Percentiles rank a stretch among this genome's conserved stretches.
phyloP scores from a whole-genome alignment of 2,329 filamentous ascomycete genomes.

The Ophiostoma novo-ulmi region DNA sequence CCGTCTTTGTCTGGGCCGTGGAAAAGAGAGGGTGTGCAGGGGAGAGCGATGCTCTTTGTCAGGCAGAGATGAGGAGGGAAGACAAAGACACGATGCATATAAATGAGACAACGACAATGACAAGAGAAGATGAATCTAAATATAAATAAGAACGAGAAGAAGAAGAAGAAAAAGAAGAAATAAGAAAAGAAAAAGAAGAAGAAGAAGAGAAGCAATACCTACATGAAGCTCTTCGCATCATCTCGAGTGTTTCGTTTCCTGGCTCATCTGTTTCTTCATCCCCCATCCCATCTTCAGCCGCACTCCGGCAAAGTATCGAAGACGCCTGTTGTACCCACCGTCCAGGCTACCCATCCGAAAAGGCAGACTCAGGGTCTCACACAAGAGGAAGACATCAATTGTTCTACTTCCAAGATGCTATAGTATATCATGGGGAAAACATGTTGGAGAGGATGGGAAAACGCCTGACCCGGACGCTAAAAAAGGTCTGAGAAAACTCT shows the following conservation, averaged over 20 bases:
- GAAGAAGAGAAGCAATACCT: too few species aligned
- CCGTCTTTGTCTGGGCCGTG: not conserved
- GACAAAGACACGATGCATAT: not conserved
- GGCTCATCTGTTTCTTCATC: too few species aligned
- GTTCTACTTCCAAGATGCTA: not conserved
- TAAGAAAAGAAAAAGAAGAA: too few species aligned
- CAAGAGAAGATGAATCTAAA: not conserved
- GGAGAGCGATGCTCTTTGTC: not conserved
- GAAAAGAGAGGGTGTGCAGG: not conserved
- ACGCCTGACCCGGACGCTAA: not conserved
- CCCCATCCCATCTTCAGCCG: not conserved
- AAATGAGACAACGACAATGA: not conserved
- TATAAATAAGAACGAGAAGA: too few species aligned
- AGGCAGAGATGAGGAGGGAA: not conserved
- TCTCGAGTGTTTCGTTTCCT: too few species aligned
- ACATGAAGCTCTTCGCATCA: too few species aligned
- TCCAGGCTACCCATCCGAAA: not conserved
- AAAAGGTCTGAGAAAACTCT: not conserved
- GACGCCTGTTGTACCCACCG: not conserved
- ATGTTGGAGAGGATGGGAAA: not conserved
- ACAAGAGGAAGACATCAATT: not conserved
- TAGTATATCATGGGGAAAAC: not conserved
- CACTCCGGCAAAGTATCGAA: not conserved
- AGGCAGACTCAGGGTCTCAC: not conserved
- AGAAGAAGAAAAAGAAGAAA: too few species aligned